Base-by-base conservation (phyloP, 2,329 filamentous ascomycete species). In the Fusarium circinatum region DNA sequence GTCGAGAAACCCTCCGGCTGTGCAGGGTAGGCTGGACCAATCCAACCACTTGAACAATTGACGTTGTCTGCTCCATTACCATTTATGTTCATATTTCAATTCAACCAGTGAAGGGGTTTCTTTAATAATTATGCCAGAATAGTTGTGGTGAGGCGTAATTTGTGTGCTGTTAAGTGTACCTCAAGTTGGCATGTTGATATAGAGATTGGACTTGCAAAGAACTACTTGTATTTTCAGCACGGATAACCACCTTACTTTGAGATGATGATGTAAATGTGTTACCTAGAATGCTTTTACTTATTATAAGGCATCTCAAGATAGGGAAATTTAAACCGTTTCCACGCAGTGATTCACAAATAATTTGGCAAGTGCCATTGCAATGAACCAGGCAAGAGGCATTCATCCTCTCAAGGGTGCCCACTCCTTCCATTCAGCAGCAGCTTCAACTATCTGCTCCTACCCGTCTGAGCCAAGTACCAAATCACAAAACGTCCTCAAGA, bases 141-240 rank as follows among this genome's bases (percentile, higher is more conserved):
- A 12, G 13, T 2, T 9, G 3, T 0, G 18, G 6, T 5, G 6
- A 6, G 4, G 3, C 8, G 13, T 52, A 20, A 18, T 36, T 22
- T 11, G 9, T 3, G 5, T 12, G 49, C n/a, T n/a, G n/a, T 3
- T 8, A 36, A 26, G 9, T 22, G 18, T 26, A 17, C 49, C 7
- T 24, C 6, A 11, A 26, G 30, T 36, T 36, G 17, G 10, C 9
- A 4, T 26, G n/a, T 22, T 24, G 3, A 5, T 20, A 11, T 15
- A 20, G 13, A 18, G 3, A 1, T 8, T 26, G 17, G 12, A 15
- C 4, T 6, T 20, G 6, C 2, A 10, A 4, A 51, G 14, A 49
- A 34, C 15, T 8, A 4, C 1, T 34, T 34, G 32, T 15, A 34
- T 15, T 34, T 15, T n/a, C n/a, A n/a, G n/a, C n/a, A n/a, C n/a